Evolutionary conservation across 176 grass and related monocot species (phyloP).

Genomic region (Cymbopogon citratus): DNA sequence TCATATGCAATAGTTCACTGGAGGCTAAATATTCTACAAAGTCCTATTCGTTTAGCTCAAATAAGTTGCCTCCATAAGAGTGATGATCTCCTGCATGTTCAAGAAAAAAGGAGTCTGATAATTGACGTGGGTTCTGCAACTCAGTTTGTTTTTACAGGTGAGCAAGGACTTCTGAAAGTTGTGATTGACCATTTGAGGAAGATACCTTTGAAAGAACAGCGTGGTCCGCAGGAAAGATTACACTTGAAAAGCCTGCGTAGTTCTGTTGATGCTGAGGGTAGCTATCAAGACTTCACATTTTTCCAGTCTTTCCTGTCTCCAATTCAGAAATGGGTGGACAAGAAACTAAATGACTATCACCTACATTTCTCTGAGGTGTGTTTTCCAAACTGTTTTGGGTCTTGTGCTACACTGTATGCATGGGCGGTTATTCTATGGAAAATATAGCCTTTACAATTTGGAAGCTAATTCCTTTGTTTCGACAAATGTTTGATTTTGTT

Average conservation of each 20-base stretch:
- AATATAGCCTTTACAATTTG: background rate
- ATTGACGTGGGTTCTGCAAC: constrained; percentile 39
- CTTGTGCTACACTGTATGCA: constrained; percentile 15
- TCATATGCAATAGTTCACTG: constrained; percentile 17
- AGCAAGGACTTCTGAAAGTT: constrained; percentile 70
- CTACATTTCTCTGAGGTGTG: constrained; percentile 87
- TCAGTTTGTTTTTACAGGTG: constrained; percentile 91
- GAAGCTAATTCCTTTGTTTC: constrained; percentile 5
- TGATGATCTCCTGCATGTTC: background rate
- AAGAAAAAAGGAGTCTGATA: background rate
- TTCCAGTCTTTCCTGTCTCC: constrained; percentile 83
- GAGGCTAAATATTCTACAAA: background rate
- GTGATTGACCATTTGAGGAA: constrained; percentile 88
- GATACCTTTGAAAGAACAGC: constrained; percentile 92
- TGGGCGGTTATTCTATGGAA: constrained; percentile 1
- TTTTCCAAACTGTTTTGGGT: background rate
- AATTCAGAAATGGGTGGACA: constrained; percentile 89
- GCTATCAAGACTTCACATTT: constrained; percentile 75
- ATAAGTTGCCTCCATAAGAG: background rate
- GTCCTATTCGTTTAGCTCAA: constrained; percentile 15
- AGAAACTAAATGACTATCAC: constrained; percentile 88
- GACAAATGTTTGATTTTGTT: constrained; percentile 1
- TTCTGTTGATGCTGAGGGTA: constrained; percentile 60
- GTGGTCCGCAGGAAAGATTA: constrained; percentile 79
- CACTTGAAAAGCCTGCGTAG: constrained; percentile 85